phyloP scores from a whole-genome alignment of 2,329 filamentous ascomycete species.

The Aspergillus spinulosporus region DNA sequence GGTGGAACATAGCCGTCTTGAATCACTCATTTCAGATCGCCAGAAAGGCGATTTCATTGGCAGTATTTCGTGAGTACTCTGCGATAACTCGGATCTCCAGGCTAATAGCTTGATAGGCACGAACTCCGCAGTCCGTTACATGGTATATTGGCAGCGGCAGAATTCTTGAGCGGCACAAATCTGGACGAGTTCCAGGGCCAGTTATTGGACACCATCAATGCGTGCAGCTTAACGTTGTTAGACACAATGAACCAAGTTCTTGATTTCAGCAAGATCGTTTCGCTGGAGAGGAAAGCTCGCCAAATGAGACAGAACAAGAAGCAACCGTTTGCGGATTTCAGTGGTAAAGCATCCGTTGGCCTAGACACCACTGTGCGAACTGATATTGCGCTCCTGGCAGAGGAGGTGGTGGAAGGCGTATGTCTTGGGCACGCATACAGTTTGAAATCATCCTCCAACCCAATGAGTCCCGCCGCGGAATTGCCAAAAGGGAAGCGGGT shows the following conservation, averaged over 20 bases:
- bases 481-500: background rate
- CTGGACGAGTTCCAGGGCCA: slow-evolving; percentile 44
- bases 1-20: slow-evolving; percentile 46
- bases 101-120: slow-evolving; percentile 27
- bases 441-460: slow-evolving; percentile 31
- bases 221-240: slow-evolving; percentile 44
- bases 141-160: slow-evolving; percentile 44
- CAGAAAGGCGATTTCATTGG: slow-evolving; percentile 49
- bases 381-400: slow-evolving; percentile 50
- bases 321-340: slow-evolving; percentile 27
- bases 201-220: slow-evolving; percentile 43
- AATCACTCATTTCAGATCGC: slow-evolving; percentile 44
- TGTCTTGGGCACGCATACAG: slow-evolving; percentile 50
- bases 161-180: slow-evolving; percentile 42
- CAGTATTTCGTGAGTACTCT: slow-evolving; percentile 38
- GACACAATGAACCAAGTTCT: slow-evolving; percentile 49
- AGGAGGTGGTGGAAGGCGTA: slow-evolving; percentile 58
- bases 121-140: slow-evolving; percentile 47
- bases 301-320: slow-evolving; percentile 34
- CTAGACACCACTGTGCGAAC: slow-evolving; percentile 38
- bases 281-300: slow-evolving; percentile 39
- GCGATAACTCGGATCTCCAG: background rate
- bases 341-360: slow-evolving; percentile 35
- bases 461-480: slow-evolving; percentile 24
- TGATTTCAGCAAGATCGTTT: slow-evolving; percentile 56